A percentile compares a stretch with the other conserved stretches of the same genome.
phyloP scores from a whole-genome alignment of 73 alveolate species.

The Paramecium primaurelia region DNA sequence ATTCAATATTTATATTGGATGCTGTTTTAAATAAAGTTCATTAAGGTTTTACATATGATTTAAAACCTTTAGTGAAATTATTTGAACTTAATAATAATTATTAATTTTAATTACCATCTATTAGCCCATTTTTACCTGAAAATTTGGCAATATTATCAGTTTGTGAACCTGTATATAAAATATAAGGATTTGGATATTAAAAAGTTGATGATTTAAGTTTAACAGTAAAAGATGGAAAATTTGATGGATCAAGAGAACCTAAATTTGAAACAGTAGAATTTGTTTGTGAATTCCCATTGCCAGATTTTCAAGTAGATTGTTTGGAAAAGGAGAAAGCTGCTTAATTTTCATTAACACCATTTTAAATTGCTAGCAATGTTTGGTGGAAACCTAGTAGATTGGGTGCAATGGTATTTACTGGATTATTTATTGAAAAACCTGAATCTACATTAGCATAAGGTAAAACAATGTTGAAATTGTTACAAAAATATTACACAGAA shows the following conservation, averaged over 20 bases:
- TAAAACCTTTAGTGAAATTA: not conserved
- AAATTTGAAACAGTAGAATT: not conserved
- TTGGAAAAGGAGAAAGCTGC: not conserved
- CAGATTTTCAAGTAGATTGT: constrained; percentile 7
- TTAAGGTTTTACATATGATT: not conserved
- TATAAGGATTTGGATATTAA: not conserved
- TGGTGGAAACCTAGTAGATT: constrained; percentile 46
- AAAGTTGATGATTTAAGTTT: not conserved
- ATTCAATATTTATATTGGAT: not conserved
- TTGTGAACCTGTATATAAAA: constrained; percentile 9
- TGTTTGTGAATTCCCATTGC: constrained; percentile 19
- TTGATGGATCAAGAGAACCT: constrained; percentile 9
- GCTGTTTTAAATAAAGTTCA: not conserved
- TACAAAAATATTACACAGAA: constrained; percentile 20
- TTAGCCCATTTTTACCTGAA: constrained; percentile 22
- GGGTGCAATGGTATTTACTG: constrained; percentile 36
- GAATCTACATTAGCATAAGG: not conserved
- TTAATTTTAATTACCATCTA: not conserved
- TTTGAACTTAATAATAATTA: not conserved
- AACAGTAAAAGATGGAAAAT: not conserved
- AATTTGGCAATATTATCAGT: not conserved
- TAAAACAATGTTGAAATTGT: not conserved
- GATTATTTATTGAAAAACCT: constrained; percentile 43
- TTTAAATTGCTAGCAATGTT: not conserved
- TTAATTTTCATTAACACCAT: not conserved